Evolutionary conservation across 1,139 yeast species (phyloP), one percentile per base, ranked within the genome.

Genomic region (Citeromyces siamensis): DNA sequence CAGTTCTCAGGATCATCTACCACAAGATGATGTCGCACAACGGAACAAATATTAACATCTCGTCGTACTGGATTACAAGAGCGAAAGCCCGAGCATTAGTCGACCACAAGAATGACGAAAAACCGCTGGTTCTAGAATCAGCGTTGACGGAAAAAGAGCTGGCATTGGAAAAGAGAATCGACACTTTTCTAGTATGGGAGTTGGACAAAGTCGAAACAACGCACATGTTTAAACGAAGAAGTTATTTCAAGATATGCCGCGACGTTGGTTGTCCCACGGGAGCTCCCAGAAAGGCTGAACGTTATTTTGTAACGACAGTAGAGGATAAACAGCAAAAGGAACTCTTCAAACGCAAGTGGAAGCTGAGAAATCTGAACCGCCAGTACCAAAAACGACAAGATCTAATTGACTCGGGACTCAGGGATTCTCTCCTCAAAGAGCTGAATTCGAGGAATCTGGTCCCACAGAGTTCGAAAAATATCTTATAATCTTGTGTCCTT

Each of bases 71-170:
- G 38, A 27, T 41, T 10, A 19, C 36, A 4, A 31, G 40, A 21
- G 35, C 40, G 13, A 13, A 37, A 18, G 38, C 37, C 27, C 29
- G 43, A 21, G 41, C 44, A 1, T 14, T 40, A 3, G 34, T 34
- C 6, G 44, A 41, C 19, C 32, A 21, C 8, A 36, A 26, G 13
- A 22, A 29, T 5, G 13, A 26, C 14, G 16, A 21, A 5, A n/a
- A 26, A 5, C 29, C 19, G 23, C 19, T 40, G 8, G 37, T 37
- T 26, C 27, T 39, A 10, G 32, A 32, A 5, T 6, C 36, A 3
- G 35, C 37, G 2, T 34, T 41, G 13, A 18, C 32, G 2, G 23
- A 18, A 3, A 10, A 12, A 8, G 43, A 40, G 32, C 5, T 10
- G 21, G 12, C 10, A 13, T 12, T 26, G 16, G 4, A 26, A 17